phyloP scores from a whole-genome alignment of 768 basidiomycete species.

The Lentinula edodes region DNA sequence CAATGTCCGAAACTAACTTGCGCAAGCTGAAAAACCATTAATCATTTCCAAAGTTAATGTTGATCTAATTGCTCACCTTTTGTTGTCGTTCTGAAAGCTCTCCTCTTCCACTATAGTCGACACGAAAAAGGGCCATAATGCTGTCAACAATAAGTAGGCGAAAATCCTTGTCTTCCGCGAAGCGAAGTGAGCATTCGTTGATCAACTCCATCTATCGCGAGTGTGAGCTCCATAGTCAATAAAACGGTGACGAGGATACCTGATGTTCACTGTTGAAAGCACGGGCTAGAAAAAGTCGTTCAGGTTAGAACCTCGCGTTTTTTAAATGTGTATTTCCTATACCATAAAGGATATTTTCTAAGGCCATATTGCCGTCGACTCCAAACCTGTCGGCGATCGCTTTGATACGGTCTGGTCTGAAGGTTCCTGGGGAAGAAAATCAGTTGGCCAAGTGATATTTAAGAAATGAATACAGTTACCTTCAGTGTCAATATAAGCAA shows the following conservation, averaged over 20 bases:
- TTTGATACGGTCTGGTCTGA: slow-evolving; percentile 89
- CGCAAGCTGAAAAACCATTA: slow-evolving; percentile 51
- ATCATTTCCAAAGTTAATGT: background rate
- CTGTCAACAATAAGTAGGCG: slow-evolving; percentile 85
- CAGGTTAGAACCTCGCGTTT: background rate
- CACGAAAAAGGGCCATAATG: slow-evolving; percentile 95
- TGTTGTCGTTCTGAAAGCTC: slow-evolving; percentile 94
- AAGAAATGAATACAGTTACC: slow-evolving; percentile 29
- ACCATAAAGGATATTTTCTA: slow-evolving; percentile 94
- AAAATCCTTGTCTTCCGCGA: slow-evolving; percentile 87
- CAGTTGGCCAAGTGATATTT: slow-evolving; percentile 14
- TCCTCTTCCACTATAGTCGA: slow-evolving; percentile 90
- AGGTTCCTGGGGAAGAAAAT: slow-evolving; percentile 55
- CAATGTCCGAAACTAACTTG: slow-evolving; percentile 45
- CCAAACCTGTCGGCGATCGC: slow-evolving; percentile 92
- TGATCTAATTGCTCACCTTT: slow-evolving; percentile 38
- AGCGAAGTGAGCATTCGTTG: slow-evolving; percentile 81
- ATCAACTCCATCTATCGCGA: slow-evolving; percentile 77
- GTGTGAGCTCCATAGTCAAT: slow-evolving; percentile 7
- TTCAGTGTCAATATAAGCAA: slow-evolving; percentile 92
- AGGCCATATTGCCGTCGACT: slow-evolving; percentile 80
- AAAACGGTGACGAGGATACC: slow-evolving; percentile 28
- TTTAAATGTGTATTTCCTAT: background rate
- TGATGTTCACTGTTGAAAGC: slow-evolving; percentile 94
- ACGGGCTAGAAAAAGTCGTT: slow-evolving; percentile 45